These are phyloP conservation scores for Achlya hypogyna DNA, from an alignment of 352 stramenopile genomes.

Conservation along the genomic window DNA sequence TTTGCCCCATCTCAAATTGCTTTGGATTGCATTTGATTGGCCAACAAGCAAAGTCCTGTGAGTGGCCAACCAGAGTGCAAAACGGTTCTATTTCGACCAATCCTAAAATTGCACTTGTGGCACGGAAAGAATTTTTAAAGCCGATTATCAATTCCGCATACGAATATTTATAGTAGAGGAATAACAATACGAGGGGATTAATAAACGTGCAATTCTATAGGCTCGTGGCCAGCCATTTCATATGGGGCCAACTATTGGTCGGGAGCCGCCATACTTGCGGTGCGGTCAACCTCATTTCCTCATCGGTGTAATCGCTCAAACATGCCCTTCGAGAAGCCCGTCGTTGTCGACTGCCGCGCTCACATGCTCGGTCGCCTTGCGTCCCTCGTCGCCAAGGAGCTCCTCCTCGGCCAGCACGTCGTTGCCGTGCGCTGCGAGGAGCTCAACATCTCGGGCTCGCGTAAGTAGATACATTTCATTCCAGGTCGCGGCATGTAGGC, in stretches of 20 bases:
- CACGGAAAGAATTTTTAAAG: too few relatives aligned
- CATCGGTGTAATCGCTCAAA: constrained; percentile 44
- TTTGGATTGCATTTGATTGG: neutral
- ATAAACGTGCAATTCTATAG: too few relatives aligned
- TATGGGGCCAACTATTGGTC: too few relatives aligned
- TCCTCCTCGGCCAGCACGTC: constrained; percentile 97
- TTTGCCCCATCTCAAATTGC: too few relatives aligned
- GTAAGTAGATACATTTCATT: constrained; percentile 45
- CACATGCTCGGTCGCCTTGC: constrained; percentile 97
- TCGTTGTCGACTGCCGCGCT: constrained; percentile 97
- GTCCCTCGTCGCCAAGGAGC: constrained; percentile 98
- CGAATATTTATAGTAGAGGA: too few relatives aligned
- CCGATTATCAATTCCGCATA: too few relatives aligned
- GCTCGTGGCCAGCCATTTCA: constrained; percentile 2
- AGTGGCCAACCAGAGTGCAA: neutral
- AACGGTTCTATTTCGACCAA: neutral
- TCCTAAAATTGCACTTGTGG: neutral
- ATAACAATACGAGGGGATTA: too few relatives aligned
- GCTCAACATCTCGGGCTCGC: constrained; percentile 97
- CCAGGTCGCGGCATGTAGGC: neutral
- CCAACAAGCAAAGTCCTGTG: neutral
- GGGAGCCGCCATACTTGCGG: too few relatives aligned
- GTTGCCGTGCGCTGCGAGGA: constrained; percentile 98
- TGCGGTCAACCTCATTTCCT: constrained; percentile 79
- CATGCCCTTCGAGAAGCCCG: constrained; percentile 92